Conservation (phyloP, 441 rosid species). For the Gossypium armourianum region DNA sequence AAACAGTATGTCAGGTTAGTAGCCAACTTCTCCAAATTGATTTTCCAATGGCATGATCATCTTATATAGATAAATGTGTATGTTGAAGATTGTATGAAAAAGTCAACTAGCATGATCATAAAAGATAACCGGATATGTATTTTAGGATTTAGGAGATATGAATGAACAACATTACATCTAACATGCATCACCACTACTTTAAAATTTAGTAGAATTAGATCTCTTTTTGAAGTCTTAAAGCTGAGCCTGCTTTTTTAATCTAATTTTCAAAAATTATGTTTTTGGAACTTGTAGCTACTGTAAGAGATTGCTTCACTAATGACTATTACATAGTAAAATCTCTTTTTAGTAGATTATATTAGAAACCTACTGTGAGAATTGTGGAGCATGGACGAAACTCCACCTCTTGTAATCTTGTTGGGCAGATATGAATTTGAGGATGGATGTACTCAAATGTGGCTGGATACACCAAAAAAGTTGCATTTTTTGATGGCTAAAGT, state of each 20-base stretch:
- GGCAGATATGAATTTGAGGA: background rate
- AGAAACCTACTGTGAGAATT: background rate
- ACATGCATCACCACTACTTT: background rate
- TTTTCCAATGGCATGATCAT: background rate
- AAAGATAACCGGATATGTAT: background rate
- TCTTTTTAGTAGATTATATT: background rate
- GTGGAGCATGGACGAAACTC: background rate
- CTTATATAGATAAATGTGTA: background rate
- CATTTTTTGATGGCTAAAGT: background rate
- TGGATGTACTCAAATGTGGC: background rate
- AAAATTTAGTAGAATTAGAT: background rate
- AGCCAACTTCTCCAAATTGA: slow-evolving; percentile 18
- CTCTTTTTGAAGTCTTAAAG: background rate
- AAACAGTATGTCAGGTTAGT: slow-evolving; percentile 77
- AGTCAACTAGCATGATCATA: slow-evolving; percentile 2
- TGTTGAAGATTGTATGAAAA: background rate
- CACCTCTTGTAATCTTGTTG: background rate
- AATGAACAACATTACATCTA: background rate
- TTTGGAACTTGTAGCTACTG: background rate
- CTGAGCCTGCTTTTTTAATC: background rate
- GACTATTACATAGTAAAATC: background rate
- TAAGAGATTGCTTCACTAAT: background rate
- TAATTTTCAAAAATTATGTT: background rate
- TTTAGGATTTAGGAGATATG: slow-evolving; percentile 1
- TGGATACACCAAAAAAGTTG: background rate